Evolutionary conservation across 106 monocot species (phyloP), one percentile per base, ranked within the genome.

Genomic region (Allium sativum): DNA sequence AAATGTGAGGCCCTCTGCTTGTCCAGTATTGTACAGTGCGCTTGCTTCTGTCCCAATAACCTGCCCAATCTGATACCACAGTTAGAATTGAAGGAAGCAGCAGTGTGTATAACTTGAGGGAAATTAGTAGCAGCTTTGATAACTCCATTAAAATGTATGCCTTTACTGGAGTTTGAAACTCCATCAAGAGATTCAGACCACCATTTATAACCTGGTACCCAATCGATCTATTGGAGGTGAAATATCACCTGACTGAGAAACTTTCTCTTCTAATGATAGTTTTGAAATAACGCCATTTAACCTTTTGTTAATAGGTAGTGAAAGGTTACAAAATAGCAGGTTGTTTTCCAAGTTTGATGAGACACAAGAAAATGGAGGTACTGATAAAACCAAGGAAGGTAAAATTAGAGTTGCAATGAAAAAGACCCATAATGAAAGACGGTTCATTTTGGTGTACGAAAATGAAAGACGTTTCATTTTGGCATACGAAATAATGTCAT

Each of bases 181-280:
- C 94, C 94, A 52, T 89, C 86, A 12, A 94, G 78, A 3, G 89
- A 67, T 76, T 94, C 94, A 13, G 94, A 94, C 89, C 94, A 94
- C 89, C 94, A 94, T 52, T 81, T 71, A 72, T 86, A 94, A 1
- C 68, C 77, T 43, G 94, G 89, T 52, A 40, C 89, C 86, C 9
- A 94, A 83, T 53, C 94, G 74, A 0, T 79, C 72, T 13, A 95
- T 77, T 10, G 81, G 68, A 40, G 94, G 86, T 7, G 90, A 64
- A n/a, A 62, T 22, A 55, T 95, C 85, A 1, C 90, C 94, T 42
- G 90, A 62, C 72, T 95, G 94, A 7, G 81, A 51, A 9, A 95
- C 82, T 74, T 90, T 95, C 79, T 95, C 94, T 2, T 52, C 74
- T 19, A 95, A 67, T 7, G 85, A 77, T 12, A 95, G 69, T n/a